Evolutionary conservation across 768 basidiomycete species (phyloP).

Genomic region (Pisolithus orientalis): DNA sequence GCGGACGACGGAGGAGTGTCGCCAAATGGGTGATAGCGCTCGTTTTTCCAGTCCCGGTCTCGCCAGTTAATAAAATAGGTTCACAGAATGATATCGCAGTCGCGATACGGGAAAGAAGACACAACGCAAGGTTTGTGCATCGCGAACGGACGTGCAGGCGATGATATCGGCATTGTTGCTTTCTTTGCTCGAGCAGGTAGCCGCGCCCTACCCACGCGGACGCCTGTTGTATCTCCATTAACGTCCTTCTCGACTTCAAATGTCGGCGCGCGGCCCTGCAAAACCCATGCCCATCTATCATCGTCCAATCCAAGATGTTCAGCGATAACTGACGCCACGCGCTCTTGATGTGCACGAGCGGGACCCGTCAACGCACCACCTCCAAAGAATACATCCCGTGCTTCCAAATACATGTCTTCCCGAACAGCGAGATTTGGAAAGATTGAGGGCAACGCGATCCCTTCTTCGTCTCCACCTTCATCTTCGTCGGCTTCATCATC

Average conservation of each 20-base stretch:
- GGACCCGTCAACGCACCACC: slow-evolving; percentile 48
- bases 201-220: slow-evolving; percentile 59
- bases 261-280: slow-evolving; percentile 59
- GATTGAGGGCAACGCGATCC: slow-evolving; percentile 34
- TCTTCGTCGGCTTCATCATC: slow-evolving; percentile 9
- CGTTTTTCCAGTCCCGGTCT: slow-evolving; percentile 99
- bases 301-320: slow-evolving; percentile 57
- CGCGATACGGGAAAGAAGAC: slow-evolving; percentile 75
- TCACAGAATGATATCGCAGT: slow-evolving; percentile 68
- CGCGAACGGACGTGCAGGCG: slow-evolving; percentile 63
- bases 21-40: slow-evolving; percentile 87
- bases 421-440: slow-evolving; percentile 71
- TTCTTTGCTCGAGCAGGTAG: slow-evolving; percentile 42
- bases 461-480: slow-evolving; percentile 12
- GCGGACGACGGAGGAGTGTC: slow-evolving; percentile 61
- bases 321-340: slow-evolving; percentile 50
- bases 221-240: slow-evolving; percentile 51
- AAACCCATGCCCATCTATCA: slow-evolving; percentile 67
- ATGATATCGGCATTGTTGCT: slow-evolving; percentile 24
- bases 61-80: slow-evolving; percentile 88
- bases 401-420: slow-evolving; percentile 86
- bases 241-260: slow-evolving; percentile 63
- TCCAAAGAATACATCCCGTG: slow-evolving; percentile 89
- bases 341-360: slow-evolving; percentile 42
- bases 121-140: slow-evolving; percentile 77